Base-by-base conservation (phyloP, 1,284 basidiomycete genomes). In the Tausonia pullulans region DNA sequence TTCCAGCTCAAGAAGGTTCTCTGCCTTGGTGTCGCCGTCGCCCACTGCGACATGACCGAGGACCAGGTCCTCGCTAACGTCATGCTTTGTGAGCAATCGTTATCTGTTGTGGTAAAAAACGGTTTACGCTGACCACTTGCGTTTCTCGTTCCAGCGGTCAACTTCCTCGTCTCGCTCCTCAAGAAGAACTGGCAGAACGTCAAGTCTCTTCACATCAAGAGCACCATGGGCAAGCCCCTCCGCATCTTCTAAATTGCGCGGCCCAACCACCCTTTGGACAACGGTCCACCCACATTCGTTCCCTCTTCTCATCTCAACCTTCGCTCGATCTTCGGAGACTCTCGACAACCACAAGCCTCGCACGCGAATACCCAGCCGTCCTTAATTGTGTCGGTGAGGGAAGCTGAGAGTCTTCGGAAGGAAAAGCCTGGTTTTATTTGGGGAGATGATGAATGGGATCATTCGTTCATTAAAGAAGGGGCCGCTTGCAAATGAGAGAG, bases 131-230 rank as follows among this genome's bases (percentile, higher is more conserved):
- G 27, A 27, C 27, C 27, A 27, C 27, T 54, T 61, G 59, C 66
- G 43, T 16, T 49, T 45, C 51, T 27, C 49, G 41, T 59, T 48
- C 3, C 66, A 89, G 87, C 91, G 79, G 95, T 99, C 84, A 99
- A 99, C 87, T 99, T 98, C 87, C 84, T 99, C 72, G 90, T 99
- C 76, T 98, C 96, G 53, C 82, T 99, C 68, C 86, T 99, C 77
- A 98, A 98, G 87, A 98, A 98, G 86, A 94, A 97, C 83, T 98
- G 94, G 94, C 95, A 98, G 80, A 99, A 98, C 82, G 88, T 98
- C 81, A 95, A 94, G 82, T 97, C 93, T 68, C 83, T 98, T 70
- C 92, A 96, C 84, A 86, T 99, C 83, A 99, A 99, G 85, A 85
- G 86, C 72, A 95, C 95, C 76, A 98, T 98, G 95, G 94, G 95